phyloP scores from a whole-genome alignment of 176 grass and related monocot species.

The Zoysia japonica region DNA sequence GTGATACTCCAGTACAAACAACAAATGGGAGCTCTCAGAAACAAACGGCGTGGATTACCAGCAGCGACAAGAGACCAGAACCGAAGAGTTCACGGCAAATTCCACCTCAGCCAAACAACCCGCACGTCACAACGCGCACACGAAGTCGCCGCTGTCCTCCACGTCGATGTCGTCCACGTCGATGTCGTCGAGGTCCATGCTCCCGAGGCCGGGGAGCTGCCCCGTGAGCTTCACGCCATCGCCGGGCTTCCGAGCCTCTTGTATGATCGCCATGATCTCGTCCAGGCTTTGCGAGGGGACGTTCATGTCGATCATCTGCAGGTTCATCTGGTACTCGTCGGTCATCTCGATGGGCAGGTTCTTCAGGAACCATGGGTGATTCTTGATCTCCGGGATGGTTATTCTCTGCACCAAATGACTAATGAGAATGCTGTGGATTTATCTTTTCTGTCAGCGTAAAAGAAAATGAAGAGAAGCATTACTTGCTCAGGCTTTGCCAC shows the following conservation, averaged over 20 bases:
- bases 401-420: conserved; percentile 60
- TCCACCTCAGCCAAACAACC: background rate
- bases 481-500: conserved; percentile 92
- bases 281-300: conserved; percentile 55
- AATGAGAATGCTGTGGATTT: conserved; percentile 9
- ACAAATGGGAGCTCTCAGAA: conserved; percentile 15
- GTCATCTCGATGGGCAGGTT: conserved; percentile 95
- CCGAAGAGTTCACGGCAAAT: background rate
- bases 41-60: conserved; percentile 15
- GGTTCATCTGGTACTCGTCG: conserved; percentile 66
- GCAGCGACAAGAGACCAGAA: conserved; percentile 1
- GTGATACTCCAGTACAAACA: conserved; percentile 28
- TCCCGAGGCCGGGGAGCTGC: conserved; percentile 61
- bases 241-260: conserved; percentile 62
- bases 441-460: background rate
- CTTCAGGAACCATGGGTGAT: conserved; percentile 94
- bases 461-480: conserved; percentile 9
- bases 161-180: conserved; percentile 68
- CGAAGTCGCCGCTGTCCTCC: conserved; percentile 80
- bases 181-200: conserved; percentile 82
- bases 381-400: conserved; percentile 96
- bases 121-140: conserved; percentile 53
- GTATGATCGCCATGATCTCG: conserved; percentile 72
- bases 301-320: conserved; percentile 41
- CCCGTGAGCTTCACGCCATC: conserved; percentile 40